A percentile compares a stretch with the other conserved stretches of the same genome.
Evolutionary conservation across 495 filamentous ascomycete genomes (phyloP).

Genomic region (Saxophila tyrrhenica): DNA sequence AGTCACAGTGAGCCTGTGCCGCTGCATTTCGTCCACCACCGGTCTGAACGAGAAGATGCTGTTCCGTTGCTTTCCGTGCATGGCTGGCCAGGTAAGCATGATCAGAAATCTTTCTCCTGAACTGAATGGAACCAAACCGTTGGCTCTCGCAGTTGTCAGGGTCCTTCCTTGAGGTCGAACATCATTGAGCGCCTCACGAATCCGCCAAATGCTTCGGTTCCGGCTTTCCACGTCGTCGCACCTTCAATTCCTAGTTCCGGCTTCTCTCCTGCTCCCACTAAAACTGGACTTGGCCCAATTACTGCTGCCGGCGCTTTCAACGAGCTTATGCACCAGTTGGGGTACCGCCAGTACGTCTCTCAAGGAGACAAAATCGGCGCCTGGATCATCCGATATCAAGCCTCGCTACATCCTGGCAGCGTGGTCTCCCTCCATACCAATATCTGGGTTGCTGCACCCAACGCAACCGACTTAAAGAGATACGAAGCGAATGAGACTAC

Average conservation of each 20-base stretch:
- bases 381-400: conserved; percentile 10
- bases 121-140: too few relatives aligned
- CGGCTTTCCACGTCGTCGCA: conserved; percentile 32
- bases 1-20: too few relatives aligned
- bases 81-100: conserved; percentile 35
- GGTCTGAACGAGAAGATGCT: conserved; percentile 15
- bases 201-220: conserved; percentile 17
- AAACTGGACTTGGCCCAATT: conserved; percentile 12
- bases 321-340: conserved; percentile 16
- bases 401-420: neutral
- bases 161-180: conserved; percentile 30
- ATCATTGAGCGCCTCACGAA: conserved; percentile 22
- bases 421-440: neutral
- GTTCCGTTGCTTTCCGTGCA: conserved; percentile 31
- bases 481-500: conserved; percentile 1
- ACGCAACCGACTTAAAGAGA: conserved; percentile 7
- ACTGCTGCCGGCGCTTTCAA: conserved; percentile 17
- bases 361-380: conserved; percentile 17
- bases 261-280: conserved; percentile 12
- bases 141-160: too few relatives aligned
- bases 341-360: conserved; percentile 15
- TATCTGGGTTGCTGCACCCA: conserved; percentile 3
- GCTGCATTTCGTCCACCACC: conserved; percentile 26
- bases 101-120: too few relatives aligned
- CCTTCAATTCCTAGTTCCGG: conserved; percentile 29